Evolutionary conservation across 1,284 basidiomycete genomes (phyloP).

Genomic region (Ustilago sp.): DNA sequence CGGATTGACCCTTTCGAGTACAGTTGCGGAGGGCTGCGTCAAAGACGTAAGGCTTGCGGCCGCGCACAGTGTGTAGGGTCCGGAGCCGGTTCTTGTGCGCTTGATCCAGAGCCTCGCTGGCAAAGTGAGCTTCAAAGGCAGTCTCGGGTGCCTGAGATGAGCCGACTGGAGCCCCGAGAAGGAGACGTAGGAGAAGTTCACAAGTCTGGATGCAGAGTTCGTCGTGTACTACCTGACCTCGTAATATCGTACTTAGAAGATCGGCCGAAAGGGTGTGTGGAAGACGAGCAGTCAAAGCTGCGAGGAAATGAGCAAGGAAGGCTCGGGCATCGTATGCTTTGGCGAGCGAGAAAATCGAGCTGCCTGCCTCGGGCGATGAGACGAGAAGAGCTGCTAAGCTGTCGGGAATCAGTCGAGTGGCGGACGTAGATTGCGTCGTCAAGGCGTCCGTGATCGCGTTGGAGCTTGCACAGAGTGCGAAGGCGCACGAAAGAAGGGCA

Average conservation of each 20-base stretch:
- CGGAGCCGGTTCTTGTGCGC: slow-evolving; percentile 48
- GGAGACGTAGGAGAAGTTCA: slow-evolving; percentile 43
- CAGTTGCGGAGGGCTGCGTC: slow-evolving; percentile 49
- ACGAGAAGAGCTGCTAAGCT: slow-evolving; percentile 41
- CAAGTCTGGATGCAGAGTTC: slow-evolving; percentile 24
- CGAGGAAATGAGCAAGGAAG: slow-evolving; percentile 51
- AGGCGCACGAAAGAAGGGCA: slow-evolving; percentile 52
- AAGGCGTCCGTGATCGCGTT: slow-evolving; percentile 33
- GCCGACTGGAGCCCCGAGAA: slow-evolving; percentile 18
- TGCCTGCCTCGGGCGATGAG: slow-evolving; percentile 27
- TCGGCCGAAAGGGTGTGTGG: slow-evolving; percentile 29
- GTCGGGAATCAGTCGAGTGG: slow-evolving; percentile 45
- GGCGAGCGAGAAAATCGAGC: slow-evolving; percentile 27
- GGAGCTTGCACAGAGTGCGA: slow-evolving; percentile 55
- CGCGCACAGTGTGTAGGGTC: slow-evolving; percentile 48
- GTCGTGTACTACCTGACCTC: slow-evolving; percentile 29
- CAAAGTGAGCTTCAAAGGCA: slow-evolving; percentile 35
- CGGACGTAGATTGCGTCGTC: slow-evolving; percentile 16
- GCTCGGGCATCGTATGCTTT: slow-evolving; percentile 46
- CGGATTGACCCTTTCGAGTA: slow-evolving; percentile 35
- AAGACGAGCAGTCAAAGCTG: slow-evolving; percentile 38
- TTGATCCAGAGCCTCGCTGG: slow-evolving; percentile 13
- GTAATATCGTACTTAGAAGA: slow-evolving; percentile 41
- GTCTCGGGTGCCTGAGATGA: slow-evolving; percentile 30
- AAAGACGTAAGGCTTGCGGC: slow-evolving; percentile 46